These are phyloP conservation scores for Fraxinus pennsylvanica DNA, from an alignment of 257 asterid genomes.

Conservation along the genomic window DNA sequence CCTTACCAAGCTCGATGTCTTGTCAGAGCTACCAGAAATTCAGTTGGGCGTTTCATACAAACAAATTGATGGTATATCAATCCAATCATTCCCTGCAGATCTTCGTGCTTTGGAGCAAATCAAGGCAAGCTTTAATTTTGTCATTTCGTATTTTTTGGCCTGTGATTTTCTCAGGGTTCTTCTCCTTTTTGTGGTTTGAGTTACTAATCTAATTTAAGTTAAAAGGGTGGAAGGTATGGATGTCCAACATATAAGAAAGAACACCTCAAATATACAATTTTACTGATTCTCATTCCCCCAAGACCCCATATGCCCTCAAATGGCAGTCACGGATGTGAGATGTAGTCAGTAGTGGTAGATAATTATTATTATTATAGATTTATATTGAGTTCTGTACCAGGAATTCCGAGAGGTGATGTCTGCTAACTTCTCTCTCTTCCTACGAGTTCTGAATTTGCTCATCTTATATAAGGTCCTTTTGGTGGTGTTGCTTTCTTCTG, in stretches of 20 bases:
- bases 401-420: neutral
- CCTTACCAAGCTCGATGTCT: conserved; percentile 92
- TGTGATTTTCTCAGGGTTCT: neutral
- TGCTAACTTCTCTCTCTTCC: neutral
- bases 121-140: conserved; percentile 46
- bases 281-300: no score
- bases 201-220: neutral
- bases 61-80: conserved; percentile 54
- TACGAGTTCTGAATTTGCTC: neutral
- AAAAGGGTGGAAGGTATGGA: neutral
- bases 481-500: neutral
- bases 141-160: neutral
- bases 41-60: conserved; percentile 78
- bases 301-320: no score
- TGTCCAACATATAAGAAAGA: neutral
- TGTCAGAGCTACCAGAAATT: conserved; percentile 77
- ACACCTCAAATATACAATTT: no score
- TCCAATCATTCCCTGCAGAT: conserved; percentile 82
- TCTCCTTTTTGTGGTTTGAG: neutral
- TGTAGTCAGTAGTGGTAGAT: no score
- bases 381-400: neutral
- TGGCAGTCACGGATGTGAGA: no score
- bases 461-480: neutral
- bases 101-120: conserved; percentile 70
- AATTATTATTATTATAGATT: no score